phyloP scores from a whole-genome alignment of 2,329 filamentous ascomycete genomes.

The Scedosporium minutisporum region DNA sequence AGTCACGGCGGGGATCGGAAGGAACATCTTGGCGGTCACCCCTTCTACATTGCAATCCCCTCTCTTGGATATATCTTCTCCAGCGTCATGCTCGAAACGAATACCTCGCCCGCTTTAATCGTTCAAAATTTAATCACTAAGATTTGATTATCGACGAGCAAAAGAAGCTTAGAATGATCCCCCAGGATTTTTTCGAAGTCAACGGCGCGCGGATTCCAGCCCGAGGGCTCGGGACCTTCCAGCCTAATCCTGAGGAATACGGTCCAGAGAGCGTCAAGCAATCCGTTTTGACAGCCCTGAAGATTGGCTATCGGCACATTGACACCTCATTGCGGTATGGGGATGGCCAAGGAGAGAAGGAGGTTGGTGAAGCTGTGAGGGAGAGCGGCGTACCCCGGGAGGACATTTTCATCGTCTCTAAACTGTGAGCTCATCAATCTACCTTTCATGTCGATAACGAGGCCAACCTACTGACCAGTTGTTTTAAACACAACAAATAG shows the following conservation, averaged over 20 bases:
- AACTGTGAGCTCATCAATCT: conserved; percentile 29
- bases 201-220: conserved; percentile 15
- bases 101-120: too few species aligned
- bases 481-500: too few species aligned
- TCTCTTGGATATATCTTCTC: too few species aligned
- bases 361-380: conserved; percentile 38
- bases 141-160: too few species aligned
- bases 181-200: background rate
- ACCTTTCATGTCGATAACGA: too few species aligned
- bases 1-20: too few species aligned
- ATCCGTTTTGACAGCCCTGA: conserved; percentile 18
- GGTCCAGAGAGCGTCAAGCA: conserved; percentile 17
- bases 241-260: conserved; percentile 39
- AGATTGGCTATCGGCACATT: conserved; percentile 46
- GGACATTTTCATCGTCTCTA: conserved; percentile 47
- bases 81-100: too few species aligned
- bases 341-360: conserved; percentile 28
- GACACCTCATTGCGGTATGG: conserved; percentile 30
- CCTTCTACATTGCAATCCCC: too few species aligned
- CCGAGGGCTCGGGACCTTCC: background rate
- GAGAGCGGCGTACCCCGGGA: conserved; percentile 33
- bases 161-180: too few species aligned
- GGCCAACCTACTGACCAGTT: too few species aligned
- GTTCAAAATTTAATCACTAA: too few species aligned
- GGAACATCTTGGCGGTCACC: too few species aligned